Percentiles rank a stretch among this genome's conserved stretches.
Conservation (phyloP, 345 rosid genomes). For the Salix purpurea region DNA sequence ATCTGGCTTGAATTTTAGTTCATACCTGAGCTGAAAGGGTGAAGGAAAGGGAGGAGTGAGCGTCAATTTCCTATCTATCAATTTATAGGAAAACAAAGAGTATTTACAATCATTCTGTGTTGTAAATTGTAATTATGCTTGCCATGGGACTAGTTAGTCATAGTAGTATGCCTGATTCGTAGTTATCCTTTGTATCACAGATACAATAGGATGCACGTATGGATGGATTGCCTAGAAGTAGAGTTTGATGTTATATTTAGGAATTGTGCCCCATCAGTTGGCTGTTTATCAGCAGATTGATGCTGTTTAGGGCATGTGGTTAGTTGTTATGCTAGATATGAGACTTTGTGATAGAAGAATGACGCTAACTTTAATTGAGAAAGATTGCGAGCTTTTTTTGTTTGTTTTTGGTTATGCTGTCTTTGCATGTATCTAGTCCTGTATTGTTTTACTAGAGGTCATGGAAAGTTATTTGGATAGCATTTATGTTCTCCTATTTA, state of each 20-base stretch:
- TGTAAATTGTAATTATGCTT: neutral
- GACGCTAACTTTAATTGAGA: neutral
- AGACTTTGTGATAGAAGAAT: neutral
- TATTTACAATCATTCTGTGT: neutral
- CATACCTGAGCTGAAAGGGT: neutral
- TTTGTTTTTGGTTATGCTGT: neutral
- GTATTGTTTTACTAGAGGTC: too few species aligned
- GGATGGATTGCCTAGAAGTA: neutral
- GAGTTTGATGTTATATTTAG: neutral
- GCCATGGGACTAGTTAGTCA: neutral
- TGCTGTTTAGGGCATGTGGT: neutral
- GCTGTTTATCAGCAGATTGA: neutral
- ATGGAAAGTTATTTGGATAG: neutral
- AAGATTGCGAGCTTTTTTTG: neutral
- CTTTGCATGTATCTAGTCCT: neutral
- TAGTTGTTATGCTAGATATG: neutral
- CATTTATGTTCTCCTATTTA: neutral
- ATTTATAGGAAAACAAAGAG: neutral
- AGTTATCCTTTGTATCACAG: neutral
- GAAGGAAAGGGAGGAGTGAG: neutral
- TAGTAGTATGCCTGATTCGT: neutral
- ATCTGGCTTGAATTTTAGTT: neutral
- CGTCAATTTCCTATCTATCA: neutral
- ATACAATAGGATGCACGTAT: neutral
- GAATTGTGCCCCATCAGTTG: neutral